A percentile compares a stretch with the other conserved stretches of the same genome.
These are phyloP conservation scores for Proliferodiscus dingleyae DNA, from an alignment of 2,329 filamentous ascomycete species.

Conservation along the genomic window DNA sequence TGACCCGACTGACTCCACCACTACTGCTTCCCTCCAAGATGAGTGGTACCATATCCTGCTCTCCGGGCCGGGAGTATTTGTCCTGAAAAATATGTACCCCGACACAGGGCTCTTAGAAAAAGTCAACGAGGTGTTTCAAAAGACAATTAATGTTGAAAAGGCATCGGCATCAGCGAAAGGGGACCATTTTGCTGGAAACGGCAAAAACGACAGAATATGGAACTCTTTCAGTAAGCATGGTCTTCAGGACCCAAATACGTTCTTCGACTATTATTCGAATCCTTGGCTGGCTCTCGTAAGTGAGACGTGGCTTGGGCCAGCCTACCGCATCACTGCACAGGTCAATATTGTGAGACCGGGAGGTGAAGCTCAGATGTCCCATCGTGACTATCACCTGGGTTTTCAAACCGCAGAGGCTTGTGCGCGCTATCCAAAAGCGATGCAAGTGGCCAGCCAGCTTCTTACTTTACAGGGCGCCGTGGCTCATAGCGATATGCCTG, in stretches of 20 bases:
- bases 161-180: conserved; percentile 37
- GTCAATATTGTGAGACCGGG: conserved; percentile 59
- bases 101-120: conserved; percentile 36
- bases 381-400: conserved; percentile 61
- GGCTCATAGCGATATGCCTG: conserved; percentile 56
- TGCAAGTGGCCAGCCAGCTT: conserved; percentile 51
- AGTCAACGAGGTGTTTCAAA: conserved; percentile 37
- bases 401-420: conserved; percentile 49
- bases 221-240: conserved; percentile 62
- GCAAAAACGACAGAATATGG: conserved; percentile 58
- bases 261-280: conserved; percentile 55
- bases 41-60: conserved; percentile 56
- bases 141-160: conserved; percentile 44
- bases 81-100: conserved; percentile 50
- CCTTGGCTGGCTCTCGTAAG: conserved; percentile 50
- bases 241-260: conserved; percentile 45
- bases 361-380: conserved; percentile 50
- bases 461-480: conserved; percentile 60
- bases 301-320: conserved; percentile 54
- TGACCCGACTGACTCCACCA: conserved; percentile 16
- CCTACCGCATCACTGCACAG: conserved; percentile 56
- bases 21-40: conserved; percentile 41
- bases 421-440: conserved; percentile 44
- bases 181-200: conserved; percentile 55
- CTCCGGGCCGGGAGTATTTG: conserved; percentile 53